Evolutionary conservation across 176 grass and related monocot genomes (phyloP).

Genomic region (Thalia dealbata): DNA sequence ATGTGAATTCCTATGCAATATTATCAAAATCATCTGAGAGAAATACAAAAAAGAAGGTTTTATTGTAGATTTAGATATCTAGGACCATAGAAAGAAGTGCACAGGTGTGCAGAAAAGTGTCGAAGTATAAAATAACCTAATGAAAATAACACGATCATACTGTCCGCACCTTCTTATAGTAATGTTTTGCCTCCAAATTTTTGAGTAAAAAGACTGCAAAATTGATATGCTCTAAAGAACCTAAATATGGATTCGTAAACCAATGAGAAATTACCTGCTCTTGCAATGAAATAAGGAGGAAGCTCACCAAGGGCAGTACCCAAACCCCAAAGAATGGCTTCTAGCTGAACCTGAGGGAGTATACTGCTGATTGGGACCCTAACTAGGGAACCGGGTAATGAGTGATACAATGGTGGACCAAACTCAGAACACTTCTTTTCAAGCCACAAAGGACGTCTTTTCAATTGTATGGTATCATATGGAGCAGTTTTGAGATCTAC

Average conservation of each 20-base stretch:
- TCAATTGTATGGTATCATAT: constrained; percentile 86
- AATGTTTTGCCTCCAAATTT: neutral
- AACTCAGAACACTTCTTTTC: constrained; percentile 84
- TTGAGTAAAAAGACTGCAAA: neutral
- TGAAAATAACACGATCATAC: too few species aligned
- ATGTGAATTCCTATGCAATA: too few species aligned
- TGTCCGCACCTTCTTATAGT: too few species aligned
- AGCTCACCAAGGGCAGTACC: constrained; percentile 95
- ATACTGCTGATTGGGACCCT: constrained; percentile 72
- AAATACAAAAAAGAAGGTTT: too few species aligned
- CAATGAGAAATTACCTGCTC: constrained; percentile 55
- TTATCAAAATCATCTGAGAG: too few species aligned
- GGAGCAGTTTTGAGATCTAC: constrained; percentile 81
- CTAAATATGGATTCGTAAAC: neutral
- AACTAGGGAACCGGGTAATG: constrained; percentile 38
- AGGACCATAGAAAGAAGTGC: too few species aligned
- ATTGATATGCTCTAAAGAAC: neutral
- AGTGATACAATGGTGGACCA: constrained; percentile 51
- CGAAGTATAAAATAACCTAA: too few species aligned
- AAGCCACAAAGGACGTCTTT: constrained; percentile 71
- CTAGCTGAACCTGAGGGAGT: constrained; percentile 73
- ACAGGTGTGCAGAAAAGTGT: too few species aligned
- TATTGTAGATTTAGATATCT: too few species aligned
- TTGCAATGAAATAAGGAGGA: constrained; percentile 96
- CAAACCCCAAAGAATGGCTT: constrained; percentile 93